phyloP scores from a whole-genome alignment of 2,329 filamentous ascomycete species.

The Xylariaceae sp. region DNA sequence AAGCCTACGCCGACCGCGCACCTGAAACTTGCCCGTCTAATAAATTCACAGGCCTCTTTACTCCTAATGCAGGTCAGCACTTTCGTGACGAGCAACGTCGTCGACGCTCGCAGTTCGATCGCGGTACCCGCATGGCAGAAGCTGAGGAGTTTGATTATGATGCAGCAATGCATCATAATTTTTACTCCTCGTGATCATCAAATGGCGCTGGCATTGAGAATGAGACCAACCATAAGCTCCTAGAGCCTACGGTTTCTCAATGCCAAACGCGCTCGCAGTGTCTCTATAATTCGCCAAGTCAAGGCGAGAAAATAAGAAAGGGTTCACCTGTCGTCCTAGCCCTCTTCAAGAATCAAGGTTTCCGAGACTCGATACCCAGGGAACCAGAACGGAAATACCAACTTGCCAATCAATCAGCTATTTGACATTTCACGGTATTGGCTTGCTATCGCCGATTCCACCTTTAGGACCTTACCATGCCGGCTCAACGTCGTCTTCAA shows the following conservation, averaged over 20 bases:
- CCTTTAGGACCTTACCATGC: not conserved
- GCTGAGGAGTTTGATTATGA: constrained; percentile 59
- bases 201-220: constrained; percentile 2
- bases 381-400: not conserved
- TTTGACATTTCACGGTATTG: not conserved
- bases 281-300: constrained; percentile 5
- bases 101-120: constrained; percentile 73
- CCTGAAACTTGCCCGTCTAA: constrained; percentile 10
- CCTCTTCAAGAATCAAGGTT: not conserved
- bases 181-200: constrained; percentile 33
- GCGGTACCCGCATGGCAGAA: constrained; percentile 69
- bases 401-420: not conserved
- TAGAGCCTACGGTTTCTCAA: constrained; percentile 8
- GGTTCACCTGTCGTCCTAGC: not conserved
- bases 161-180: constrained; percentile 37
- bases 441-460: not conserved
- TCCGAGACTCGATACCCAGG: not conserved
- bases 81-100: constrained; percentile 72
- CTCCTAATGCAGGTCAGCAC: constrained; percentile 70
- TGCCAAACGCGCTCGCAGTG: constrained; percentile 2
- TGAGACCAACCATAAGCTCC: constrained; percentile 10
- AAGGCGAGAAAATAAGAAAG: not conserved
- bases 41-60: constrained; percentile 62
- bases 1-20: too few relatives aligned
- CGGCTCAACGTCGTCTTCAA: not conserved